These are phyloP conservation scores for Quercus suber DNA, from an alignment of 306 rosid genomes.

Conservation along the genomic window DNA sequence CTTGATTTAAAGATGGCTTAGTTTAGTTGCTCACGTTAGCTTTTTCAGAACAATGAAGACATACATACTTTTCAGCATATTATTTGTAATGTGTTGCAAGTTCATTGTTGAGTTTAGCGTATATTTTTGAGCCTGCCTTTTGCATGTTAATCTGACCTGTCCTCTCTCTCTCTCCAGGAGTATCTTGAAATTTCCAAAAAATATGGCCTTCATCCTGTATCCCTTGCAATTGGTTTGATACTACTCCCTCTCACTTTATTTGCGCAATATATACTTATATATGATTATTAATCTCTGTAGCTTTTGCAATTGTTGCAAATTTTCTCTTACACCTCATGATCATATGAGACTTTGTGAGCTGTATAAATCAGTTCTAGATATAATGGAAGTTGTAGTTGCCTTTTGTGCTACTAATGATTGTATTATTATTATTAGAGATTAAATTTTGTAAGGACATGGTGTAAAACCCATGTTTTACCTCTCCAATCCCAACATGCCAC, in stretches of 20 bases:
- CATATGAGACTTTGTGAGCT: neutral
- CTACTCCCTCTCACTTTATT: conserved; percentile 1
- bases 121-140: neutral
- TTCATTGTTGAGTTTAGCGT: no score
- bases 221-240: conserved; percentile 80
- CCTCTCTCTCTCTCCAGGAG: conserved; percentile 51
- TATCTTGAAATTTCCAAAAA: conserved; percentile 53
- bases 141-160: conserved; percentile 5
- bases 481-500: no score
- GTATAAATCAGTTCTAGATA: neutral
- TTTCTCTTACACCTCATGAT: neutral
- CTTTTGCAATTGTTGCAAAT: neutral
- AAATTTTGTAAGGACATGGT: no score
- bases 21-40: neutral
- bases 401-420: neutral
- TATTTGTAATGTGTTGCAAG: no score
- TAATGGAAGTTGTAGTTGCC: neutral
- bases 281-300: neutral
- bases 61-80: neutral
- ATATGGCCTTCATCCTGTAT: conserved; percentile 71
- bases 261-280: neutral
- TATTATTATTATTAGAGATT: neutral
- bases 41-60: neutral
- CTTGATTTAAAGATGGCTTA: neutral
- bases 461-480: no score